Base-by-base conservation (phyloP, 2,329 filamentous ascomycete species). In the Ophiognomonia clavigignenti-juglandacearum region DNA sequence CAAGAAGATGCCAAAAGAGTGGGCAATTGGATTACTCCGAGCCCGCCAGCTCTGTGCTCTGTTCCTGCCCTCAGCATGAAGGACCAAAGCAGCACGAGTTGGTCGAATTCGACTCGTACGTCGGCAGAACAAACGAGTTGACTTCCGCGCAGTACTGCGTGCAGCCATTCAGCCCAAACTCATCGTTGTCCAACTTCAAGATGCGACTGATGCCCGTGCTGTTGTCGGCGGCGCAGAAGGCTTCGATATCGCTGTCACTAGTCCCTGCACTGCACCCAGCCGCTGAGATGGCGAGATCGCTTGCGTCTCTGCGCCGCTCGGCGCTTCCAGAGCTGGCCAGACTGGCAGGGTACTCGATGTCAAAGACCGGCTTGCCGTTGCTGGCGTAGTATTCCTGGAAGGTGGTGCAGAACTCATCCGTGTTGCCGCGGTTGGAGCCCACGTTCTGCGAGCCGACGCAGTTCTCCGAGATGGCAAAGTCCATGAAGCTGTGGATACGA, bases 181-280 rank as follows among this genome's bases (percentile, higher is more conserved):
- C 23, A n/a, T 51, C 49, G n/a, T 43, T 36, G 39, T 51, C 45
- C n/a, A 51, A 45, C 40, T 51, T 51, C 14, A 51, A 37, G n/a
- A 51, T 39, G 16, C 49, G 41, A 23, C 49, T 51, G 37, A 51
- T 48, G 16, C 41, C 45, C 5, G 31, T 39, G 18, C 19, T 42
- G 22, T 23, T 39, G 6, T 29, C 19, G 14, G 7, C 11, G 9
- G 27, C 38, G n/a, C 40, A 51, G 11, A 47, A 45, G 16, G 35
- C 37, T 2, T 23, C 23, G 7, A 47, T 23, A 19, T 47, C 48
- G 18, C 13, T 26, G 10, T 22, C 7, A 9, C 48, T 50, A 13
- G 39, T 29, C 9, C 39, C 29, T 6, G 43, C 42, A 9, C 39
- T 42, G 40, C 48, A 50, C 0, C 43, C 43, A 6, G 27, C 44